Conservation (phyloP, 495 filamentous ascomycete species). For the Cetradonia linearis region DNA sequence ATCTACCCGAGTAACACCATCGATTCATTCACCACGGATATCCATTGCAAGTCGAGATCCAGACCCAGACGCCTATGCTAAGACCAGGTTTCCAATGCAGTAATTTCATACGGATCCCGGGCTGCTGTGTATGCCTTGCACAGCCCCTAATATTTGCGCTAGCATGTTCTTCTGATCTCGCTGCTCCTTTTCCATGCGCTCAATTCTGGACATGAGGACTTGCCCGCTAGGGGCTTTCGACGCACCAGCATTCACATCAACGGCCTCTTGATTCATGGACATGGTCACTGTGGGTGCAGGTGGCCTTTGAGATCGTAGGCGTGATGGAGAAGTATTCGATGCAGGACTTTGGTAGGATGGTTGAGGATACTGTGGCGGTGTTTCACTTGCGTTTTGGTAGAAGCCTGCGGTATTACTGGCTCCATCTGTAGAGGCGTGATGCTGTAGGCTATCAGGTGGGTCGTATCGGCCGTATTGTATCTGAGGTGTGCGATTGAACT, state of each 20-base stretch:
- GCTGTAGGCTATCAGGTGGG: not conserved
- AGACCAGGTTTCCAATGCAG: not conserved
- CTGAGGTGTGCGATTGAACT: conserved; percentile 1
- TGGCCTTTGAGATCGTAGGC: conserved; percentile 8
- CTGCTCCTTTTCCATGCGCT: conserved; percentile 27
- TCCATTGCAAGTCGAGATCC: not conserved
- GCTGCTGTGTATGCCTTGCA: conserved; percentile 14
- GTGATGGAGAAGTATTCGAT: conserved; percentile 7
- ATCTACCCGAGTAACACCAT: not conserved
- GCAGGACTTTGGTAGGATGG: not conserved
- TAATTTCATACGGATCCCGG: not conserved
- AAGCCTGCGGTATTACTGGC: not conserved
- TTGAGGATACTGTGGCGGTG: not conserved
- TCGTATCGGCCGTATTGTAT: conserved; percentile 2
- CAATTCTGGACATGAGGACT: conserved; percentile 21
- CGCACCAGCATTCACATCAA: not conserved
- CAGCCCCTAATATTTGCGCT: conserved; percentile 24
- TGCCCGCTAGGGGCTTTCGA: conserved; percentile 17
- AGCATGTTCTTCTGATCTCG: conserved; percentile 24
- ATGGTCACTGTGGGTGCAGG: conserved; percentile 14
- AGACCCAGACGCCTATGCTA: not conserved
- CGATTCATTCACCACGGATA: not conserved
- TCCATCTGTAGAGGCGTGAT: conserved; percentile 3
- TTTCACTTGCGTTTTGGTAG: not conserved
- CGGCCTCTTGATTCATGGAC: not conserved